Evolutionary conservation across 352 stramenopile genomes (phyloP).

Genomic region (Pythium vanterpoolii): DNA sequence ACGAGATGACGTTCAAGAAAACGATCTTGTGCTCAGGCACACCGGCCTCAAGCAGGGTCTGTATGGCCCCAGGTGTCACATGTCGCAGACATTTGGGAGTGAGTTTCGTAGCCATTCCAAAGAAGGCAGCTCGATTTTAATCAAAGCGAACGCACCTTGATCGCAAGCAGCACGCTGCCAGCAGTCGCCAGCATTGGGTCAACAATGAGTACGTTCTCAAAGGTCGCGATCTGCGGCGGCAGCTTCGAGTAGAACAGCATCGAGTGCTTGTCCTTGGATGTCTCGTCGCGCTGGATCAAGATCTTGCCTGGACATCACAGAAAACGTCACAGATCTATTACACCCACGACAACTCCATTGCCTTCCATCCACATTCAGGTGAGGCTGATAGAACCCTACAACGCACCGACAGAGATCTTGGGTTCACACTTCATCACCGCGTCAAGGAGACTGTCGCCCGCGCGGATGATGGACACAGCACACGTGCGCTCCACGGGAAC

Average conservation of each 20-base stretch:
- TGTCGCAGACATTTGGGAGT: slow-evolving; percentile 10
- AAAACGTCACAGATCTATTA: neutral
- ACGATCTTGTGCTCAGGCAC: slow-evolving; percentile 90
- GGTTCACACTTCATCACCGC: slow-evolving; percentile 87
- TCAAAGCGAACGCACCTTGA: slow-evolving; percentile 56
- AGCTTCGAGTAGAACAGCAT: slow-evolving; percentile 96
- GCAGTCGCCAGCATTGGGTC: slow-evolving; percentile 96
- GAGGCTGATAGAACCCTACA: neutral
- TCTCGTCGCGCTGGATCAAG: slow-evolving; percentile 96
- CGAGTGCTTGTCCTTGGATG: slow-evolving; percentile 76
- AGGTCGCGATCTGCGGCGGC: slow-evolving; percentile 69
- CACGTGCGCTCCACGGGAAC: slow-evolving; percentile 72
- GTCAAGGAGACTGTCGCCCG: slow-evolving; percentile 89
- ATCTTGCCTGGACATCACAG: slow-evolving; percentile 85
- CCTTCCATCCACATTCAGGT: neutral
- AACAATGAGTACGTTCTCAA: slow-evolving; percentile 92
- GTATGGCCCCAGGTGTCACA: slow-evolving; percentile 3
- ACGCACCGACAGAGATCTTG: slow-evolving; percentile 69
- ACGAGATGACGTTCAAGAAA: slow-evolving; percentile 95
- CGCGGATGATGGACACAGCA: slow-evolving; percentile 93
- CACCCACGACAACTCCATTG: neutral
- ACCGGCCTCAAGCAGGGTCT: slow-evolving; percentile 81
- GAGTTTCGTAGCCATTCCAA: slow-evolving; percentile 1
- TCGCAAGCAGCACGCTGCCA: slow-evolving; percentile 87
- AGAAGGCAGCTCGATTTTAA: neutral